Evolutionary conservation across 352 stramenopile genomes (phyloP).

Genomic region (Globisporangium spinosum): DNA sequence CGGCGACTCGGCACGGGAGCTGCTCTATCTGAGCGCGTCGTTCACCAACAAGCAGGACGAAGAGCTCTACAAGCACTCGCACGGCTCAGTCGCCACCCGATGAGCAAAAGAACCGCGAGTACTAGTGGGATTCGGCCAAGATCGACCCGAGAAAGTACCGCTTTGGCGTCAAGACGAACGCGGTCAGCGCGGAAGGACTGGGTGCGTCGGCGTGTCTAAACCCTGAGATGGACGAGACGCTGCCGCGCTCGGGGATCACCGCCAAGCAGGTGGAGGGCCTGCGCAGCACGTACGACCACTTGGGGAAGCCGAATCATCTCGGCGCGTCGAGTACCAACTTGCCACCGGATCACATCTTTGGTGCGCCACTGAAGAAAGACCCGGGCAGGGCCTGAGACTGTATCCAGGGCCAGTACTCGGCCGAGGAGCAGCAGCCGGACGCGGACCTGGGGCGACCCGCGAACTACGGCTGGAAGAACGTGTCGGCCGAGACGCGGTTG

Average conservation of each 20-base stretch:
- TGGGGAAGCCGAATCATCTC: conserved; percentile 70
- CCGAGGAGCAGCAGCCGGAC: conserved; percentile 80
- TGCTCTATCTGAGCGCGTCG: conserved; percentile 66
- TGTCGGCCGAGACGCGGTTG: conserved; percentile 43
- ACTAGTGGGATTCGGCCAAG: conserved; percentile 66
- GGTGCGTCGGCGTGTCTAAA: conserved; percentile 60
- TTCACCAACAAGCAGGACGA: conserved; percentile 62
- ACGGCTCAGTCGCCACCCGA: conserved; percentile 75
- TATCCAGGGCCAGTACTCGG: conserved; percentile 80
- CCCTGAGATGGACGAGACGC: conserved; percentile 63
- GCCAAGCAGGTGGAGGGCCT: conserved; percentile 70
- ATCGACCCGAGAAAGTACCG: conserved; percentile 67
- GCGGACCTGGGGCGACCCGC: conserved; percentile 74
- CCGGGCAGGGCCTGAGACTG: conserved; percentile 60
- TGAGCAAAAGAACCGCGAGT: conserved; percentile 85
- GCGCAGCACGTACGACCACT: conserved; percentile 65
- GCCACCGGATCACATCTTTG: conserved; percentile 58
- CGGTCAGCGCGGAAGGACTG: conserved; percentile 35
- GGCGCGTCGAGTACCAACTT: conserved; percentile 30
- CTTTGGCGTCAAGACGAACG: conserved; percentile 59
- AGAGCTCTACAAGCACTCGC: conserved; percentile 71
- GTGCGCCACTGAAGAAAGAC: conserved; percentile 43
- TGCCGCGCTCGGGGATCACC: conserved; percentile 38
- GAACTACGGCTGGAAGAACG: conserved; percentile 86
- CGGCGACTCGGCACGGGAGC: conserved; percentile 78